phyloP scores from a whole-genome alignment of 495 filamentous ascomycete species.

The Neohortaea acidophila region DNA sequence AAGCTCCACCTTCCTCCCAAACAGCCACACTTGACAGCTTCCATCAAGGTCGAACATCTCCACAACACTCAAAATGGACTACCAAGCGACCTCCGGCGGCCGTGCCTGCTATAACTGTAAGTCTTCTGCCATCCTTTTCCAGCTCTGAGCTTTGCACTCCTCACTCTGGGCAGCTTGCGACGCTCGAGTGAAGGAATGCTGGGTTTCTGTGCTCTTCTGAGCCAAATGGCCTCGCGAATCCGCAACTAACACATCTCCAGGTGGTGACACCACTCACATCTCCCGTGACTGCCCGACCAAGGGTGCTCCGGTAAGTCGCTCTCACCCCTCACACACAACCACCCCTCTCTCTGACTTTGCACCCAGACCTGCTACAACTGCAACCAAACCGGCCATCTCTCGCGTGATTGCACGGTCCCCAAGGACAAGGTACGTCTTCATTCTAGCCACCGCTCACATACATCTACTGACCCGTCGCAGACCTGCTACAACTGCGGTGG shows the following conservation, averaged over 20 bases:
- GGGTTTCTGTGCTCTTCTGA: too few species aligned
- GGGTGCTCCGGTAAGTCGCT: constrained; percentile 44
- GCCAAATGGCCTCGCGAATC: too few species aligned
- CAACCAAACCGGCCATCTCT: constrained; percentile 77
- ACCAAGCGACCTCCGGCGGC: constrained; percentile 21
- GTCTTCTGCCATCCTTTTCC: constrained; percentile 34
- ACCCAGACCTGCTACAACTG: constrained; percentile 70
- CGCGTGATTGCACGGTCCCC: constrained; percentile 81
- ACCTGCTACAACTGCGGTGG: constrained; percentile 88
- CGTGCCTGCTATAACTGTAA: constrained; percentile 73
- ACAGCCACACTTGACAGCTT: too few species aligned
- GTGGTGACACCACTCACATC: constrained; percentile 63
- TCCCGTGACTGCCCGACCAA: constrained; percentile 92
- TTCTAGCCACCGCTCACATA: neutral
- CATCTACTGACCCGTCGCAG: neutral
- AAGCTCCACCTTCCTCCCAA: too few species aligned
- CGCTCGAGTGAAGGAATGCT: too few species aligned
- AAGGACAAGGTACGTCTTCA: constrained; percentile 54
- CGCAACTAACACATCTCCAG: constrained; percentile 26
- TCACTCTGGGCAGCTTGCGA: too few species aligned
- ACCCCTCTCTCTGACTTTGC: neutral
- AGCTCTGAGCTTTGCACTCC: too few species aligned
- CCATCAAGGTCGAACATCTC: too few species aligned
- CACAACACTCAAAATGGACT: constrained; percentile 39
- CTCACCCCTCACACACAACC: neutral